These are phyloP conservation scores for Ascobolus immersus DNA, from an alignment of 495 filamentous ascomycete genomes.

Conservation along the genomic window DNA sequence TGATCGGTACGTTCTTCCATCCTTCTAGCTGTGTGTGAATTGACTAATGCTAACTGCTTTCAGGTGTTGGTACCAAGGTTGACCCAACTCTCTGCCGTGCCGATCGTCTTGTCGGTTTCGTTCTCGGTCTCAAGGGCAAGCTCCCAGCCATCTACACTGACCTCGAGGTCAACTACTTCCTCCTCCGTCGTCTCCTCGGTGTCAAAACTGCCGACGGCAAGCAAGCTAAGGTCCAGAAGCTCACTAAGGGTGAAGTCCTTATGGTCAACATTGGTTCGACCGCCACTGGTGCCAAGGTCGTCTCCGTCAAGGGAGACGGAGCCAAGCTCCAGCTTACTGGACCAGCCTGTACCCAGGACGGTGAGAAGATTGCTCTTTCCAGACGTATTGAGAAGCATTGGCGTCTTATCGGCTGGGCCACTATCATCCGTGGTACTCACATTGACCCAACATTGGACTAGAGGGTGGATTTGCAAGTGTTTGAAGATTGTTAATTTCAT, in stretches of 20 bases:
- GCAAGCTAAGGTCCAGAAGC: constrained; percentile 94
- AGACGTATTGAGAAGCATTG: constrained; percentile 98
- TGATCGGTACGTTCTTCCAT: constrained; percentile 32
- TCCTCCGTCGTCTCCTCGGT: constrained; percentile 76
- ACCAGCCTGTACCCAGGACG: constrained; percentile 77
- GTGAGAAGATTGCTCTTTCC: constrained; percentile 90
- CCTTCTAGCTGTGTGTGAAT: background rate
- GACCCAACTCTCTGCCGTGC: constrained; percentile 94
- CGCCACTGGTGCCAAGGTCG: constrained; percentile 81
- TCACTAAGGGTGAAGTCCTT: constrained; percentile 89
- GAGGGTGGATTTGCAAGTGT: too few species aligned
- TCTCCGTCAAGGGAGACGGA: constrained; percentile 87
- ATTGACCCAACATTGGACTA: too few species aligned
- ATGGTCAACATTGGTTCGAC: constrained; percentile 99
- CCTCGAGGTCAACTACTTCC: constrained; percentile 96
- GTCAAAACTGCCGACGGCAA: constrained; percentile 96
- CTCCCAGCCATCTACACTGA: constrained; percentile 90
- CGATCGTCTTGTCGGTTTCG: constrained; percentile 94
- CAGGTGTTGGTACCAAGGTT: constrained; percentile 79
- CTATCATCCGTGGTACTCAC: constrained; percentile 54
- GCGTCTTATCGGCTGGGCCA: constrained; percentile 94
- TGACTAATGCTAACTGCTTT: constrained; percentile 6
- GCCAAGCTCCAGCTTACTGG: constrained; percentile 72
- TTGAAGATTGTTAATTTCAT: too few species aligned
- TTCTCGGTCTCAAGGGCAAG: constrained; percentile 73